These are phyloP conservation scores for Aureobasidium sp. DNA, from an alignment of 2,329 filamentous ascomycete genomes.

Conservation along the genomic window DNA sequence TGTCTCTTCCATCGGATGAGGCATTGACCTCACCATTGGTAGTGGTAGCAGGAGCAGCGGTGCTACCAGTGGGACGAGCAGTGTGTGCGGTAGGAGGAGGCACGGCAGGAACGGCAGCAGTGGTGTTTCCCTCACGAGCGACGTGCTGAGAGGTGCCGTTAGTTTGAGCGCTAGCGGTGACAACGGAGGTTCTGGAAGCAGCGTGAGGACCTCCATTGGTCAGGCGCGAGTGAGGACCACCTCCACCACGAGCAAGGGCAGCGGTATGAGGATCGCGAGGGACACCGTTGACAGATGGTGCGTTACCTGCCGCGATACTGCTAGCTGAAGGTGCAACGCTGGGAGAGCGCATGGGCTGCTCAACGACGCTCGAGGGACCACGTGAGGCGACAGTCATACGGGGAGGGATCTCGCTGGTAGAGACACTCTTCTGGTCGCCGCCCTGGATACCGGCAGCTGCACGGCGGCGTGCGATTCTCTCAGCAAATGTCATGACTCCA, in stretches of 20 bases:
- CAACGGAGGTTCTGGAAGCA: not conserved
- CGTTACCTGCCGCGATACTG: not conserved
- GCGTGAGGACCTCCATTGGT: not conserved
- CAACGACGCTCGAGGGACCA: too few relatives aligned
- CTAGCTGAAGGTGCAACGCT: not conserved
- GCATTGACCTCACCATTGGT: not conserved
- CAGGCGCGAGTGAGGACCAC: not conserved
- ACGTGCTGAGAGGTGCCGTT: not conserved
- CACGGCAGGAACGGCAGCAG: not conserved
- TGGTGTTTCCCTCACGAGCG: not conserved
- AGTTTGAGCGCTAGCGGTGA: not conserved
- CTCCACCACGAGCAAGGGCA: not conserved
- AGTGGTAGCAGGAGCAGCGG: not conserved
- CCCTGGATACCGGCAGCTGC: not conserved
- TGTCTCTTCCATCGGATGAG: not conserved
- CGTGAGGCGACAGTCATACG: not conserved
- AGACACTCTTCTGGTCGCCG: not conserved
- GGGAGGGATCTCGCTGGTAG: not conserved
- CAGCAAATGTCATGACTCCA: not conserved
- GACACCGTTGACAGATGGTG: not conserved
- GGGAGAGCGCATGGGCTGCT: not conserved
- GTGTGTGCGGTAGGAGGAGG: not conserved
- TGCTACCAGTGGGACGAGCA: not conserved
- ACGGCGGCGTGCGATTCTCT: not conserved
- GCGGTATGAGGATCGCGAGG: not conserved